phyloP scores from a whole-genome alignment of 192 early-diverging fungal species.

The Piromyces finnis region DNA sequence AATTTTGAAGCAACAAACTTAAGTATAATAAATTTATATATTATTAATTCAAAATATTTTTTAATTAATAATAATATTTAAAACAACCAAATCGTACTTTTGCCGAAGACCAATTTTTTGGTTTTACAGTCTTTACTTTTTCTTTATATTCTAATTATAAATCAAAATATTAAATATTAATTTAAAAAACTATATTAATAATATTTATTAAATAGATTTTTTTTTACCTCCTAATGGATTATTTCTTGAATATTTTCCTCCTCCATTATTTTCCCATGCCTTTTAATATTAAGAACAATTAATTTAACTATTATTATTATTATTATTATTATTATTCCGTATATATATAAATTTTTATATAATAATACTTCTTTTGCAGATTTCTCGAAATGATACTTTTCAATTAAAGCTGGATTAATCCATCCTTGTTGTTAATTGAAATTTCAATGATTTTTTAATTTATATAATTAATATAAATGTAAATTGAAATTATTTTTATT shows the following conservation, averaged over 20 bases:
- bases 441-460: too few relatives aligned
- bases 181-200: too few relatives aligned
- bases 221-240: slow-evolving; percentile 36
- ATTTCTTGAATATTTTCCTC: slow-evolving; percentile 49
- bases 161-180: slow-evolving; percentile 1
- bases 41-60: too few relatives aligned
- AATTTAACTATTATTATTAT: too few relatives aligned
- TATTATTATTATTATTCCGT: too few relatives aligned
- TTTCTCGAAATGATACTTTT: slow-evolving; percentile 33
- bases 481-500: too few relatives aligned
- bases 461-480: too few relatives aligned
- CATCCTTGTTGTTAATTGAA: slow-evolving; percentile 25
- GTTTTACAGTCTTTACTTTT: background rate
- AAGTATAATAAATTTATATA: too few relatives aligned
- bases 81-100: background rate
- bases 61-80: too few relatives aligned
- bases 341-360: too few relatives aligned
- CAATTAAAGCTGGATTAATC: slow-evolving; percentile 32
- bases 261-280: slow-evolving; percentile 59
- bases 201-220: too few relatives aligned
- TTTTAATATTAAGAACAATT: background rate
- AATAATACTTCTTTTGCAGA: slow-evolving; percentile 18
- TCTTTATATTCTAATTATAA: background rate
- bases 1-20: slow-evolving; percentile 32
- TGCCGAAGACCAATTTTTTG: background rate